These are phyloP conservation scores for Penicillium expansum DNA, from an alignment of 2,329 filamentous ascomycete species.

Conservation along the genomic window DNA sequence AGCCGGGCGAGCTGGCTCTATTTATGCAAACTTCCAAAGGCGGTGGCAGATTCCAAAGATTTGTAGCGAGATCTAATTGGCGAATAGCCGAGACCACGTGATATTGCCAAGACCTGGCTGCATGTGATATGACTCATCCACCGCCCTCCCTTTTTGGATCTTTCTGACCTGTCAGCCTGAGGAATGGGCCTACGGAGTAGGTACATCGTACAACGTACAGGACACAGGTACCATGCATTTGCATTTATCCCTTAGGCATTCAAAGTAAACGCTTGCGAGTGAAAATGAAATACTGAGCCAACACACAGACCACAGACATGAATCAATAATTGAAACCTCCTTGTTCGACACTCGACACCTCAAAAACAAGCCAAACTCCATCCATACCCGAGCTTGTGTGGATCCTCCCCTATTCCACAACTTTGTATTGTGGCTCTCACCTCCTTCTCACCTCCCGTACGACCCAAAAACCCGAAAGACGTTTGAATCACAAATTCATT, in stretches of 20 bases:
- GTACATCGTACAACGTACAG: neutral
- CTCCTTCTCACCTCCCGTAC: neutral
- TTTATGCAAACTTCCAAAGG: slow-evolving; percentile 31
- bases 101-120: neutral
- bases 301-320: slow-evolving; percentile 1
- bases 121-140: slow-evolving; percentile 1
- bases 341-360: slow-evolving; percentile 7
- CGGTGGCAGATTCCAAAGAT: slow-evolving; percentile 11
- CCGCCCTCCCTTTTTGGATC: neutral
- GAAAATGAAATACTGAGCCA: neutral
- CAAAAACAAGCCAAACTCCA: slow-evolving; percentile 12
- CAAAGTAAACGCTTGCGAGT: neutral
- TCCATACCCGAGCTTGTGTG: slow-evolving; percentile 23
- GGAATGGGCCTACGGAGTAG: neutral
- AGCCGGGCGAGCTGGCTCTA: slow-evolving; percentile 8
- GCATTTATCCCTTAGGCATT: neutral
- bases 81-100: neutral
- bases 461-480: neutral
- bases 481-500: slow-evolving; percentile 3
- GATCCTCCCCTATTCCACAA: slow-evolving; percentile 20
- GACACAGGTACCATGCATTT: slow-evolving; percentile 4
- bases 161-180: neutral
- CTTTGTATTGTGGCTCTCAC: slow-evolving; percentile 11
- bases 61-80: neutral
- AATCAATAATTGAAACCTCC: slow-evolving; percentile 21